Evolutionary conservation across 75 land plant genomes (phyloP).

Genomic region (Chamaecyparis obtusa): DNA sequence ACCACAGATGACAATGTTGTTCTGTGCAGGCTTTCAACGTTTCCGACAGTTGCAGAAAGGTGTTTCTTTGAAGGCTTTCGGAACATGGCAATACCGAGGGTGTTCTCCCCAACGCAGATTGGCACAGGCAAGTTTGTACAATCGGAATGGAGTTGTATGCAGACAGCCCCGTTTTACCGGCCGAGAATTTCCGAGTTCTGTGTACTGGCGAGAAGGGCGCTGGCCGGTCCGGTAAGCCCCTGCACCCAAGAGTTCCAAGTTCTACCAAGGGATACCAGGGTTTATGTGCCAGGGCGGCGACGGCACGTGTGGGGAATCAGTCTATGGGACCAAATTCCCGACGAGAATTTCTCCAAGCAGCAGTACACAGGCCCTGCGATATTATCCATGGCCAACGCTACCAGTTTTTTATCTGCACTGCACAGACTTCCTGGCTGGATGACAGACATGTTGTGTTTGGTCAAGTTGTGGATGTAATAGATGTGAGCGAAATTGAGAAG

Average conservation of each 20-base stretch:
- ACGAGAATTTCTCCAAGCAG: too few relatives aligned
- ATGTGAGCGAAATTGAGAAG: too few relatives aligned
- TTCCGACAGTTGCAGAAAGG: too few relatives aligned
- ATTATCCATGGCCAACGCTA: too few relatives aligned
- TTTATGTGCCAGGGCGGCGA: constrained; percentile 93
- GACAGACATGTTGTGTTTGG: too few relatives aligned
- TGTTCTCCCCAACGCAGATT: constrained; percentile 75
- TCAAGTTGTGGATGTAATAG: too few relatives aligned
- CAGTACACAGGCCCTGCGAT: constrained; percentile 15
- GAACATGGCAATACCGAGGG: constrained; percentile 49
- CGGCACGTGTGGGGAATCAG: constrained; percentile 82
- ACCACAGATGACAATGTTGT: too few relatives aligned
- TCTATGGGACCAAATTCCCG: too few relatives aligned
- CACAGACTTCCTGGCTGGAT: too few relatives aligned
- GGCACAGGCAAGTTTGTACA: constrained; percentile 60
- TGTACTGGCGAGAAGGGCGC: constrained; percentile 86
- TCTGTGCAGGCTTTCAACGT: background rate
- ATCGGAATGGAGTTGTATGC: constrained; percentile 78
- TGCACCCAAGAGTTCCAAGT: constrained; percentile 49
- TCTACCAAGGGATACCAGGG: constrained; percentile 83
- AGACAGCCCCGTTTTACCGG: constrained; percentile 54
- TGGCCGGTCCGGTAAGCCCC: constrained; percentile 59
- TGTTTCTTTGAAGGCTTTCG: too few relatives aligned
- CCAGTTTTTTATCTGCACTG: too few relatives aligned
- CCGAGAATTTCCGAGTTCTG: constrained; percentile 75